Evolutionary conservation across 148 eudicot species (phyloP).

Genomic region (Rhododendron vialii): DNA sequence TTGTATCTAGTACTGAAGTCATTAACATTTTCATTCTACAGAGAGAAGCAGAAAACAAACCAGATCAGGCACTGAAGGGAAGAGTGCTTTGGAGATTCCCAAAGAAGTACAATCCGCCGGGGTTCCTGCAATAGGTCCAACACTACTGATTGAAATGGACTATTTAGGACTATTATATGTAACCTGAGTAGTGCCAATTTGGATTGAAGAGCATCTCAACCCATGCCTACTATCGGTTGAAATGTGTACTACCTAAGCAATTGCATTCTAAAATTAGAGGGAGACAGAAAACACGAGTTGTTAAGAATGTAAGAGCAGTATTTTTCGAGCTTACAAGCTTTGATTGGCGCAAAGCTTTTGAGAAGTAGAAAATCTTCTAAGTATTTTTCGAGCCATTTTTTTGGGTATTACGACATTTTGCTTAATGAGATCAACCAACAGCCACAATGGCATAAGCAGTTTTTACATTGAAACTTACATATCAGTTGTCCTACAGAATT

Average conservation of each 20-base stretch:
- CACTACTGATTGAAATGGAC: not conserved
- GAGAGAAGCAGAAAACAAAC: constrained; percentile 28
- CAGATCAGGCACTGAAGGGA: constrained; percentile 78
- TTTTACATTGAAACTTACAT: not conserved
- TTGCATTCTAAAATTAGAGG: not conserved
- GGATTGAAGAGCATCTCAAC: not conserved
- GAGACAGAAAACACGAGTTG: not conserved
- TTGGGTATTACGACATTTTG: not conserved
- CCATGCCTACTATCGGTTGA: not conserved
- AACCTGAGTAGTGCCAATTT: not conserved
- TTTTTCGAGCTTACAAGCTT: not conserved
- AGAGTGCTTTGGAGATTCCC: constrained; percentile 69
- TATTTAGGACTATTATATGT: not conserved
- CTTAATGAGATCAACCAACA: not conserved
- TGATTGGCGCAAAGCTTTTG: not conserved
- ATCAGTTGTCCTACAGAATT: not conserved
- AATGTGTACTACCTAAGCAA: not conserved
- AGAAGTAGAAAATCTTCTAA: not conserved
- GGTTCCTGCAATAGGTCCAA: constrained; percentile 57
- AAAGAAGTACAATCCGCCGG: constrained; percentile 95
- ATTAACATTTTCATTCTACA: constrained; percentile 5
- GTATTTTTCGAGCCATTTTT: not conserved
- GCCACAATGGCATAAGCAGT: not conserved
- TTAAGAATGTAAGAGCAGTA: not conserved
- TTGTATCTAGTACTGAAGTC: not conserved